Conservation (phyloP, 2,329 filamentous ascomycete genomes). For the Pseudogymnoascus sp. region DNA sequence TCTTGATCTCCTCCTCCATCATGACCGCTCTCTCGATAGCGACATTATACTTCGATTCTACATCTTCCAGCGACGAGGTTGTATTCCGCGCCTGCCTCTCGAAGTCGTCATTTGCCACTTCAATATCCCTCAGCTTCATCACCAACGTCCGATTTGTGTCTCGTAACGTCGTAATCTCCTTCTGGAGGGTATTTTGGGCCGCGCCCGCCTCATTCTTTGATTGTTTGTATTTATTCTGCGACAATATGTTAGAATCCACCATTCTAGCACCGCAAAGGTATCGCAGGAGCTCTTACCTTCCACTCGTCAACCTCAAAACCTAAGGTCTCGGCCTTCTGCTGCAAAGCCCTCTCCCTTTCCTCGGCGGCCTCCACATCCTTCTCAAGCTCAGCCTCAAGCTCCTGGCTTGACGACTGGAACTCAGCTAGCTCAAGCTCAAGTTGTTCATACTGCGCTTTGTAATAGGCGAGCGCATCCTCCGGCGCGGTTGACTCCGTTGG, state of each 20-base stretch:
- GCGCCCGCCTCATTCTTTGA: slow-evolving; percentile 79
- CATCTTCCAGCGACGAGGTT: slow-evolving; percentile 87
- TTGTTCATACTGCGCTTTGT: slow-evolving; percentile 92
- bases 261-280: slow-evolving; percentile 10
- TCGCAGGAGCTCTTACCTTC: slow-evolving; percentile 57
- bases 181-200: slow-evolving; percentile 80
- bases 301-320: slow-evolving; percentile 93
- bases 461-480: slow-evolving; percentile 81
- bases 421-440: slow-evolving; percentile 86
- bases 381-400: slow-evolving; percentile 88
- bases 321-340: slow-evolving; percentile 78
- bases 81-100: slow-evolving; percentile 94
- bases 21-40: slow-evolving; percentile 86
- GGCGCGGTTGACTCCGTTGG: slow-evolving; percentile 45
- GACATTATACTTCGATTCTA: slow-evolving; percentile 95
- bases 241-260: slow-evolving; percentile 18
- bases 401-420: slow-evolving; percentile 88
- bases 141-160: slow-evolving; percentile 76
- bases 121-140: slow-evolving; percentile 81
- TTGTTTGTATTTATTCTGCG: slow-evolving; percentile 88
- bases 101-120: slow-evolving; percentile 97
- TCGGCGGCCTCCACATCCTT: slow-evolving; percentile 94
- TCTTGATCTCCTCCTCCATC: slow-evolving; percentile 89
- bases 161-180: slow-evolving; percentile 87
- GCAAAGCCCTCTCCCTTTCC: slow-evolving; percentile 77